phyloP scores from a whole-genome alignment of 225 moss, liverwort and hornwort genomes.

The Physcomitrium patens region DNA sequence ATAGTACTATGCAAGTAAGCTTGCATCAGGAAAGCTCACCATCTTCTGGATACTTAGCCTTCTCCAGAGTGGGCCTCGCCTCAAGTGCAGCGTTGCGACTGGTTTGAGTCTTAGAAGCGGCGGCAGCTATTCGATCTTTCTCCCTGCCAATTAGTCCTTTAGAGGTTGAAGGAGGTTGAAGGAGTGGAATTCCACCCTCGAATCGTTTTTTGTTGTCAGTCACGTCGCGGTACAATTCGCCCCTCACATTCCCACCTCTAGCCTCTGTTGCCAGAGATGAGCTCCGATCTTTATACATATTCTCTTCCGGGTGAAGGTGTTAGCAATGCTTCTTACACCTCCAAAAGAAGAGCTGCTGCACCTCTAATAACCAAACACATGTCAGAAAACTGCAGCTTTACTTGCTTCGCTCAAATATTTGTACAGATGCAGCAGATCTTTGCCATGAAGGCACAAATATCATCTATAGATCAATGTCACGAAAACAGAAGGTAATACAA shows the following conservation, averaged over 20 bases:
- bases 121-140: constrained; percentile 56
- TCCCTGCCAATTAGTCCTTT: constrained; percentile 82
- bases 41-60: constrained; percentile 74
- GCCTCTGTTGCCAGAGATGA: constrained; percentile 30
- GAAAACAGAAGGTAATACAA: not conserved
- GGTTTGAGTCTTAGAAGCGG: constrained; percentile 30
- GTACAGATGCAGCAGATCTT: constrained; percentile 27
- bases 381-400: constrained; percentile 16
- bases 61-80: constrained; percentile 58
- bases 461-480: constrained; percentile 22
- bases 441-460: constrained; percentile 18
- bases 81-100: constrained; percentile 47
- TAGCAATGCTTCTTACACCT: constrained; percentile 21
- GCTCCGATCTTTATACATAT: constrained; percentile 43
- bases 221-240: constrained; percentile 56
- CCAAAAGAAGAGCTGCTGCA: constrained; percentile 29
- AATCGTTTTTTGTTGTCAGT: constrained; percentile 67
- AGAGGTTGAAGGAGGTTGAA: constrained; percentile 69
- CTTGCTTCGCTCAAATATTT: constrained; percentile 7
- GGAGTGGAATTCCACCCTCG: constrained; percentile 75
- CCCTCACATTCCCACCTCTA: constrained; percentile 47
- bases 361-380: constrained; percentile 32
- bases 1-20: not conserved
- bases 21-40: constrained; percentile 40
- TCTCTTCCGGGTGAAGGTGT: not conserved